A percentile compares a stretch with the other conserved stretches of the same genome.
Conservation (phyloP, 1,284 basidiomycete species). For the Tausonia pullulans region DNA sequence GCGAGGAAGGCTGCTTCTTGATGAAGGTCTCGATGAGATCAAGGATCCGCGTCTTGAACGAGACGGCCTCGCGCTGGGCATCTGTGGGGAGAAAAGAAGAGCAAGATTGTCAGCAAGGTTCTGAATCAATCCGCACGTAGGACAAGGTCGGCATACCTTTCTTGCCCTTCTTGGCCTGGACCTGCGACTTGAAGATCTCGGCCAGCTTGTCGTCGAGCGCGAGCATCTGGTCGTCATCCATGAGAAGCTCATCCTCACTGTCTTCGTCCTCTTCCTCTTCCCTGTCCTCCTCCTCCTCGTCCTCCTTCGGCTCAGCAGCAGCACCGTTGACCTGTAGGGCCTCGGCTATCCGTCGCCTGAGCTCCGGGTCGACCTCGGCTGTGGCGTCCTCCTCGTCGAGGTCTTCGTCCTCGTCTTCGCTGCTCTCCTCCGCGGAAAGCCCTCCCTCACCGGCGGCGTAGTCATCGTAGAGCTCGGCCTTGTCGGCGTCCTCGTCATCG, state of each 20-base stretch:
- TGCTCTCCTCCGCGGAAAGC: constrained; percentile 19
- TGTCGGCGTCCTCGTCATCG: constrained; percentile 20
- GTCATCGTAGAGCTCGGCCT: constrained; percentile 16
- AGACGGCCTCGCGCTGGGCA: constrained; percentile 68
- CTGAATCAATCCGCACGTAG: not conserved
- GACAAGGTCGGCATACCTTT: constrained; percentile 41
- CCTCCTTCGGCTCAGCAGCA: constrained; percentile 34
- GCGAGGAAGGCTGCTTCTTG: constrained; percentile 59
- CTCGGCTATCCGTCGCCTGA: constrained; percentile 64
- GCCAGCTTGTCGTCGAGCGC: constrained; percentile 87
- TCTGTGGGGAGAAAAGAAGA: constrained; percentile 27
- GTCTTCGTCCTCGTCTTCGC: constrained; percentile 37
- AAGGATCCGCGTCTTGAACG: constrained; percentile 89
- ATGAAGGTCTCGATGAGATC: constrained; percentile 80
- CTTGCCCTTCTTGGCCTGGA: constrained; percentile 49
- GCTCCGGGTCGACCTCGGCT: constrained; percentile 50
- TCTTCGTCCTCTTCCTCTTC: constrained; percentile 33
- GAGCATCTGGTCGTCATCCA: constrained; percentile 98
- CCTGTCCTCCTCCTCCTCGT: constrained; percentile 38
- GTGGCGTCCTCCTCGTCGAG: constrained; percentile 35
- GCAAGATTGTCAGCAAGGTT: not conserved
- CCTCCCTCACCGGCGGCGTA: too few relatives aligned
- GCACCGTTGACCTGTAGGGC: constrained; percentile 64
- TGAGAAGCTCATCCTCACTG: constrained; percentile 44
- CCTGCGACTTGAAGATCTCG: constrained; percentile 64